phyloP scores from a whole-genome alignment of 352 stramenopile species.

The Pythium dissimile region DNA sequence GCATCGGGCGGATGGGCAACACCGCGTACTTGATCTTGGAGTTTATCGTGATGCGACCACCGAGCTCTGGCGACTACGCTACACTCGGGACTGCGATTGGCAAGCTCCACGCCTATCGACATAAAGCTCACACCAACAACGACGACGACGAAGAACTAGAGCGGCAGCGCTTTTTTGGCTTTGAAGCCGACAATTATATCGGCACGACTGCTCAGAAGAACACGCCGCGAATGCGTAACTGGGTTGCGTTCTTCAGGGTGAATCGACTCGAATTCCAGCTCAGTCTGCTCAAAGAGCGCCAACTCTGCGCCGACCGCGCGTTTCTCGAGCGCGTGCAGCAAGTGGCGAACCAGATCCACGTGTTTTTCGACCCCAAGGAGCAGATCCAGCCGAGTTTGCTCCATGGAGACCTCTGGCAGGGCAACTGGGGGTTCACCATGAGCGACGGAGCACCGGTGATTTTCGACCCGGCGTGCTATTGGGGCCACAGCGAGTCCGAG shows the following conservation, averaged over 20 bases:
- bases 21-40: constrained; percentile 11
- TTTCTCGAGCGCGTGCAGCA: constrained; percentile 1
- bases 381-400: constrained; percentile 11
- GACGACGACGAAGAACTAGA: no score
- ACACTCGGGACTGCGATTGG: constrained; percentile 7
- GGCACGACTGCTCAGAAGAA: constrained; percentile 14
- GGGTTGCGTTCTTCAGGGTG: constrained; percentile 10
- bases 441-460: constrained; percentile 43
- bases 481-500: constrained; percentile 41
- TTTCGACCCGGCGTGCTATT: constrained; percentile 84
- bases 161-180: neutral
- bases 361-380: constrained; percentile 14
- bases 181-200: constrained; percentile 18
- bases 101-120: neutral
- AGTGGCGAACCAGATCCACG: neutral
- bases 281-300: neutral
- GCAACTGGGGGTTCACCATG: constrained; percentile 70
- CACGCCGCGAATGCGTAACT: neutral
- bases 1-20: neutral
- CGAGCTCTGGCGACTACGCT: neutral
- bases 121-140: neutral
- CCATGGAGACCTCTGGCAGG: constrained; percentile 89
- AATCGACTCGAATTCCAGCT: constrained; percentile 11
- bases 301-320: neutral
- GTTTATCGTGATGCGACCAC: neutral